phyloP scores from a whole-genome alignment of 2,329 filamentous ascomycete genomes.

The Paecilomyces dactylethromorphus region DNA sequence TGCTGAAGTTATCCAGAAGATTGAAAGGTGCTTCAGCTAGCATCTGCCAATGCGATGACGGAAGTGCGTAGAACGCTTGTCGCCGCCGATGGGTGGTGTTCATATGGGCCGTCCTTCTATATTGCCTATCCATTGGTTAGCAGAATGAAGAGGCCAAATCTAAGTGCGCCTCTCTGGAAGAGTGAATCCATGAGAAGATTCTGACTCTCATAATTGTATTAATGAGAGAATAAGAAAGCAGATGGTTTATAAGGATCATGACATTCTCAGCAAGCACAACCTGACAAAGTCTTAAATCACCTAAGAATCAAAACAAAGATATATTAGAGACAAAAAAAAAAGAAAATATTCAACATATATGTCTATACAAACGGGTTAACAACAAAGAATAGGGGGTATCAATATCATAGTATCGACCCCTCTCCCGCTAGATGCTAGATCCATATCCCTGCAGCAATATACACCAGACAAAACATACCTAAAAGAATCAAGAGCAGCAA shows the following conservation, averaged over 20 bases:
- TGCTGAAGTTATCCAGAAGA: conserved; percentile 69
- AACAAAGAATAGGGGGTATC: too few species aligned
- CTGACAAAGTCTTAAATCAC: background rate
- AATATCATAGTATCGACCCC: too few species aligned
- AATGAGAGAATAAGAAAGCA: background rate
- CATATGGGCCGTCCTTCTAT: conserved; percentile 76
- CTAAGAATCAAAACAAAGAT: background rate
- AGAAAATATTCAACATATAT: background rate
- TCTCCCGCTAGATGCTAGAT: background rate
- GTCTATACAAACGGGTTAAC: background rate
- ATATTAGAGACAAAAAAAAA: background rate
- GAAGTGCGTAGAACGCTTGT: conserved; percentile 87
- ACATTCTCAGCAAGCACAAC: background rate
- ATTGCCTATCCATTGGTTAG: conserved; percentile 54
- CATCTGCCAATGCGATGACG: conserved; percentile 74
- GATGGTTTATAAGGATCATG: background rate
- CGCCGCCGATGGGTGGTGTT: conserved; percentile 86
- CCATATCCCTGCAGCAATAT: background rate
- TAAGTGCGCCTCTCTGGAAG: background rate
- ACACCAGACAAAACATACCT: conserved; percentile 53
- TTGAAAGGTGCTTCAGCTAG: conserved; percentile 76
- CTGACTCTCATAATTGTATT: background rate
- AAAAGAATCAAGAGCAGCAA: conserved; percentile 81
- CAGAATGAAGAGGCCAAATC: background rate
- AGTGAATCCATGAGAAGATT: background rate